Evolutionary conservation across 2,329 filamentous ascomycete species (phyloP).

Genomic region (Fusarium continuum): DNA sequence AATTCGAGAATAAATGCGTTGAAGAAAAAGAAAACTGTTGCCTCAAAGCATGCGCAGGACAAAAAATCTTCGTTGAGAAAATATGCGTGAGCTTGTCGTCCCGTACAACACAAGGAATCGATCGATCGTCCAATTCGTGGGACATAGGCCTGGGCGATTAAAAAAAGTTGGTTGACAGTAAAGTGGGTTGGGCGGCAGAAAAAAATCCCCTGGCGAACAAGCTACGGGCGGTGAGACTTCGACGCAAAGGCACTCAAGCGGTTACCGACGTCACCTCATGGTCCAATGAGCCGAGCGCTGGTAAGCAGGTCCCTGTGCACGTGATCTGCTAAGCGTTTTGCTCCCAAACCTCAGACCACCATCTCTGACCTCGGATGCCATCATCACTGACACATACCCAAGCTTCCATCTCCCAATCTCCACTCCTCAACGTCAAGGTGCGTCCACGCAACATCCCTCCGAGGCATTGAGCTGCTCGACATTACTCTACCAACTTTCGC

Average conservation of each 20-base stretch:
- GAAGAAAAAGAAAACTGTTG: not conserved
- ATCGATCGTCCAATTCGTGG: slow-evolving; percentile 38
- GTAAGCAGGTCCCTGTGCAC: slow-evolving; percentile 26
- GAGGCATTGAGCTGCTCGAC: slow-evolving; percentile 6
- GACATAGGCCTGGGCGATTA: slow-evolving; percentile 32
- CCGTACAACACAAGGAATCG: slow-evolving; percentile 30
- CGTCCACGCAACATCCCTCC: slow-evolving; percentile 7
- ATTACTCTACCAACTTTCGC: not conserved
- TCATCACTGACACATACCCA: slow-evolving; percentile 42
- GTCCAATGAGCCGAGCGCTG: slow-evolving; percentile 14
- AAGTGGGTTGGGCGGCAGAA: slow-evolving; percentile 45
- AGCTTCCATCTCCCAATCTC: slow-evolving; percentile 42
- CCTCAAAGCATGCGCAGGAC: not conserved
- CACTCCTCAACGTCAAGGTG: slow-evolving; percentile 44
- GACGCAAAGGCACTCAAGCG: not conserved
- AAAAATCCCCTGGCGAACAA: slow-evolving; percentile 33
- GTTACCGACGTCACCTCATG: slow-evolving; percentile 34
- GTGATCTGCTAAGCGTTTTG: slow-evolving; percentile 44
- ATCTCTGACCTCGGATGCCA: slow-evolving; percentile 43
- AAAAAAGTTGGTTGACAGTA: slow-evolving; percentile 38
- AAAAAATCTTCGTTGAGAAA: slow-evolving; percentile 7
- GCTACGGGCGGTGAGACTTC: slow-evolving; percentile 35
- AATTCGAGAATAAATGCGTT: not conserved
- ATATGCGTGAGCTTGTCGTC: slow-evolving; percentile 10
- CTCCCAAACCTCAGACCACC: slow-evolving; percentile 47